Evolutionary conservation across 1,284 basidiomycete species (phyloP).

Genomic region (Xerocomus amazonicus): DNA sequence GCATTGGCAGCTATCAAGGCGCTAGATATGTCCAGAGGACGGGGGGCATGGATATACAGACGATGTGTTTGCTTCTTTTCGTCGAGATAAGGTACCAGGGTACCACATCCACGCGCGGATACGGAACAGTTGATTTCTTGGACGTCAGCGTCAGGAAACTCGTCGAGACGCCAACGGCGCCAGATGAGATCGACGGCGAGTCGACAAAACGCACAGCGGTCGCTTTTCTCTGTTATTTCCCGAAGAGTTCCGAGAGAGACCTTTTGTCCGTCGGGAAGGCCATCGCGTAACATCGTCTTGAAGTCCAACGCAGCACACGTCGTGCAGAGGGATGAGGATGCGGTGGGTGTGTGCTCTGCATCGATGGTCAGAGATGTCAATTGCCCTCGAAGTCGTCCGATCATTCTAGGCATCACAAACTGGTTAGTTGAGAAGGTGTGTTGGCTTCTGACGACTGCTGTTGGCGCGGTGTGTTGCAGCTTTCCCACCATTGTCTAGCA

Average conservation of each 20-base stretch:
- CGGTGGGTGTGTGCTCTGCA: not conserved
- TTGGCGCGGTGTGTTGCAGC: no score
- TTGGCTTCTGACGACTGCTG: no score
- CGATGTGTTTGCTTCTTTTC: constrained; percentile 16
- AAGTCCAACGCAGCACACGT: constrained; percentile 15
- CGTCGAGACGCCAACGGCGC: constrained; percentile 16
- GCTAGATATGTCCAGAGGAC: constrained; percentile 8
- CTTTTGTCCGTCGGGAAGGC: constrained; percentile 6
- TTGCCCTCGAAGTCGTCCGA: constrained; percentile 7
- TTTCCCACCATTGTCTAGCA: no score
- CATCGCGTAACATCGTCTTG: constrained; percentile 13
- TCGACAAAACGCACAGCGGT: constrained; percentile 15
- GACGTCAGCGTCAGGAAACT: constrained; percentile 10
- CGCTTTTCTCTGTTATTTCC: constrained; percentile 11
- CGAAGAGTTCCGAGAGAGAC: constrained; percentile 10
- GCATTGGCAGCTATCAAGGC: constrained; percentile 3
- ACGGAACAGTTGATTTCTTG: constrained; percentile 2
- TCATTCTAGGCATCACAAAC: constrained; percentile 3
- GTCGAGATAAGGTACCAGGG: constrained; percentile 1
- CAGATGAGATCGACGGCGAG: constrained; percentile 12
- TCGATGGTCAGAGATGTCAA: not conserved
- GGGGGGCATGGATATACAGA: constrained; percentile 10
- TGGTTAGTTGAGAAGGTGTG: no score
- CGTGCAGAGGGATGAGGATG: constrained; percentile 1
- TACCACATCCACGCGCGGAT: constrained; percentile 3